Conservation (phyloP, 768 basidiomycete genomes). For the Thelephora aurantiotincta region DNA sequence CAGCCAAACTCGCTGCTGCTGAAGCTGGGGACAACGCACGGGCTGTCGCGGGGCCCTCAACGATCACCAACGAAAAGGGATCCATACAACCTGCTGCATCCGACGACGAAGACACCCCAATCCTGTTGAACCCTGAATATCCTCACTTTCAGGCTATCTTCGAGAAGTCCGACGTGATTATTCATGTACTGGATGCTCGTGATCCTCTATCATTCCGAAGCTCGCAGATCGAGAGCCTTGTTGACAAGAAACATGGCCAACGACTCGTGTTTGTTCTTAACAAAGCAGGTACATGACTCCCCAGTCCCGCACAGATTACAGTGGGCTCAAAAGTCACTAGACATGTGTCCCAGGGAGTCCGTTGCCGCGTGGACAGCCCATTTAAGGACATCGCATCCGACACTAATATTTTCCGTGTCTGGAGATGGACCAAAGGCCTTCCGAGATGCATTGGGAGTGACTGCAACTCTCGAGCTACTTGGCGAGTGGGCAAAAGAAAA, state of each 20-base stretch:
- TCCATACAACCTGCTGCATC: slow-evolving; percentile 5
- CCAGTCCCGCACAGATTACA: neutral
- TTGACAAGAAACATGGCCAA: slow-evolving; percentile 26
- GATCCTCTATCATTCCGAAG: slow-evolving; percentile 70
- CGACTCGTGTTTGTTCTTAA: slow-evolving; percentile 60
- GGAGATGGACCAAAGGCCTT: slow-evolving; percentile 11
- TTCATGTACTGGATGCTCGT: slow-evolving; percentile 74
- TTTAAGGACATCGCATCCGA: slow-evolving; percentile 45
- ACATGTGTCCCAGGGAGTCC: slow-evolving; percentile 68
- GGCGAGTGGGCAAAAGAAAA: slow-evolving; percentile 32
- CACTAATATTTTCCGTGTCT: slow-evolving; percentile 61
- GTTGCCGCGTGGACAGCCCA: slow-evolving; percentile 52
- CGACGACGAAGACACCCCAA: slow-evolving; percentile 42
- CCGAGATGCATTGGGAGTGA: slow-evolving; percentile 49
- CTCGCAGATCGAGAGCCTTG: slow-evolving; percentile 41
- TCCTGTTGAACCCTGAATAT: slow-evolving; percentile 48
- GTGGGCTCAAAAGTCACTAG: slow-evolving; percentile 22
- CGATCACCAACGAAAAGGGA: slow-evolving; percentile 10
- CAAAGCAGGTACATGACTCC: slow-evolving; percentile 59
- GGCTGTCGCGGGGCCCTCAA: slow-evolving; percentile 30
- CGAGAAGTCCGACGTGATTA: slow-evolving; percentile 62
- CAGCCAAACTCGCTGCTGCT: slow-evolving; percentile 18
- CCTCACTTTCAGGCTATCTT: slow-evolving; percentile 53
- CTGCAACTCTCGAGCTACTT: slow-evolving; percentile 35
- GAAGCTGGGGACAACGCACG: slow-evolving; percentile 14